These are phyloP conservation scores for Suillus spraguei DNA, from an alignment of 768 basidiomycete species.

Conservation along the genomic window DNA sequence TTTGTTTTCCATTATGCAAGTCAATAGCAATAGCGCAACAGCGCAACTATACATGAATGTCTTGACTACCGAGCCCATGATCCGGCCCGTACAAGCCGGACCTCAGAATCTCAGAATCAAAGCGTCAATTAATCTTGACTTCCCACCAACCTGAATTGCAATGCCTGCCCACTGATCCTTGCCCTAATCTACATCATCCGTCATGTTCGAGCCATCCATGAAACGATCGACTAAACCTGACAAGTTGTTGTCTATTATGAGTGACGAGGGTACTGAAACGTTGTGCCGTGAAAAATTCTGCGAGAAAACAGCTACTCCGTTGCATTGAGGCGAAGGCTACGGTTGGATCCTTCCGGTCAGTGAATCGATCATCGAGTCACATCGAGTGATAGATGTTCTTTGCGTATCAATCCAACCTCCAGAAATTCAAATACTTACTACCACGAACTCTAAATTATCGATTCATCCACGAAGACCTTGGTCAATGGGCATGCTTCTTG, in stretches of 20 bases:
- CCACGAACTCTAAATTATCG: neutral
- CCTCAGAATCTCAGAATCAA: neutral
- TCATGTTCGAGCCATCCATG: neutral
- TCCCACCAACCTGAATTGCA: neutral
- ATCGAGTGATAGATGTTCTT: neutral
- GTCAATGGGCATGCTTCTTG: neutral
- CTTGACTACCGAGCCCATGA: neutral
- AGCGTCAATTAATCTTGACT: neutral
- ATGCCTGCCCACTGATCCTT: neutral
- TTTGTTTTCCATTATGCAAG: neutral
- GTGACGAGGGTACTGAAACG: neutral
- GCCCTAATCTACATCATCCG: neutral
- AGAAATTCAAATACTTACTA: neutral
- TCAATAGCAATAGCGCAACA: neutral
- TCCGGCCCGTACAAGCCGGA: neutral
- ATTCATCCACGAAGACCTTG: slow-evolving; percentile 5
- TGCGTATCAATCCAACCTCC: neutral
- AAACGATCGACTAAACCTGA: neutral
- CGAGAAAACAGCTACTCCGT: neutral
- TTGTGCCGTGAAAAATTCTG: neutral
- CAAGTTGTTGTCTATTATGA: neutral
- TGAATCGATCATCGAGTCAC: neutral
- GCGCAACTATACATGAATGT: neutral
- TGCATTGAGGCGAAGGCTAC: neutral
- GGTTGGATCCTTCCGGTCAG: neutral